Evolutionary conservation across 129 eudicot species (phyloP), one percentile per base, ranked within the genome.

Genomic region (Chrysanthemum makinoi): DNA sequence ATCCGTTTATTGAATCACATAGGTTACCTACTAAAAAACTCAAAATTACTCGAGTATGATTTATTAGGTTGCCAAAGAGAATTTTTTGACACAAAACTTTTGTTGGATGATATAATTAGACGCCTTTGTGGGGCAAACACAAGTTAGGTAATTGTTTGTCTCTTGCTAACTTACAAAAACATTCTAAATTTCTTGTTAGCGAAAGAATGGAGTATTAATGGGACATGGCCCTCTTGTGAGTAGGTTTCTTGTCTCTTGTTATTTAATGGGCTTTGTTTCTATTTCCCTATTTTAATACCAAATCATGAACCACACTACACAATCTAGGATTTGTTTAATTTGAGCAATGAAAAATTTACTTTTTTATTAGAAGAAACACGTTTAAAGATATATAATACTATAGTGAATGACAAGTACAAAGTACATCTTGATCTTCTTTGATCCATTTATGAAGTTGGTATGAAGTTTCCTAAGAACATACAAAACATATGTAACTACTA

Each of bases 111-210:
- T 28, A 30, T 2, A 8, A 16, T 62, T 26, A 50, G 63, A 73
- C 35, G 62, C 70, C 39, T 62, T 73, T 73, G 77, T 62, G 77
- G 75, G 77, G 61, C 70, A 77, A 70, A 77, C 57, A 63, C 58
- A 63, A 51, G 80, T 77, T 69, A 70, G 72, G 77, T 70, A 10
- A 19, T 77, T 62, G 65, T 77, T 69, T 75, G 74, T 77, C 80
- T 69, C 56, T 59, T 77, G 43, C 75, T 2, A 65, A 6, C 56
- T 17, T 76, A 48, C 0, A 54, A 20, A 78, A 78, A 64, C 81
- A 77, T 78, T 71, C 59, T 70, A 50, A 66, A 10, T 67, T 71
- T 70, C 72, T 77, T 63, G 66, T 62, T 22, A 63, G 57, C 70
- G 62, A 39, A 59, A 62, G 50, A 77, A 69, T 33, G 65, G 77